Conservation (phyloP, 177 flowering plant species). For the Vitis hybrid region DNA sequence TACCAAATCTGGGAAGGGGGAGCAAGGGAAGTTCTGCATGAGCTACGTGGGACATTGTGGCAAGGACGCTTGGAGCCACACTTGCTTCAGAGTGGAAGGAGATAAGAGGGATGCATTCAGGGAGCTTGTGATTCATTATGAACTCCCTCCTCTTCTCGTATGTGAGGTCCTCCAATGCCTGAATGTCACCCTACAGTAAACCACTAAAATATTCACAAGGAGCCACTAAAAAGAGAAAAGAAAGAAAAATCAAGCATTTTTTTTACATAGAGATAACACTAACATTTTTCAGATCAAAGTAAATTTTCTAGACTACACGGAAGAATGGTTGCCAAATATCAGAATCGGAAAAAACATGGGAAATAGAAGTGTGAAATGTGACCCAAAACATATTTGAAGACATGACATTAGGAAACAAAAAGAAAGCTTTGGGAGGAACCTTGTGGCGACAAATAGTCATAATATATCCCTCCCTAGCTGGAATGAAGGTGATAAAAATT, state of each 20-base stretch:
- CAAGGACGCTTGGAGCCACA: constrained; percentile 59
- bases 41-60: constrained; percentile 92
- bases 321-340: too few species aligned
- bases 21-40: constrained; percentile 91
- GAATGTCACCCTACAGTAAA: constrained; percentile 71
- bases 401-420: neutral
- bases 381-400: too few species aligned
- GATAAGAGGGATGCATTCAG: constrained; percentile 63
- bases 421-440: neutral
- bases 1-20: constrained; percentile 38
- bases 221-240: neutral
- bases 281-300: too few species aligned
- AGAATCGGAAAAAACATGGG: too few species aligned
- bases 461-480: neutral
- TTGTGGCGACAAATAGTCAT: neutral
- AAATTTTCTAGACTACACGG: too few species aligned
- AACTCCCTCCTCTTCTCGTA: constrained; percentile 85
- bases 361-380: too few species aligned
- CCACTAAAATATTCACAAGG: neutral
- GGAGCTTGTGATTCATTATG: constrained; percentile 66
- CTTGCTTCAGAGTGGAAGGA: constrained; percentile 90
- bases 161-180: constrained; percentile 86
- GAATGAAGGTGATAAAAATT: neutral
- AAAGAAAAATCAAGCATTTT: neutral
- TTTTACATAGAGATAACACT: too few species aligned